These are phyloP conservation scores for Colletotrichum abscissum DNA, from an alignment of 2,329 filamentous ascomycete species.

Conservation along the genomic window DNA sequence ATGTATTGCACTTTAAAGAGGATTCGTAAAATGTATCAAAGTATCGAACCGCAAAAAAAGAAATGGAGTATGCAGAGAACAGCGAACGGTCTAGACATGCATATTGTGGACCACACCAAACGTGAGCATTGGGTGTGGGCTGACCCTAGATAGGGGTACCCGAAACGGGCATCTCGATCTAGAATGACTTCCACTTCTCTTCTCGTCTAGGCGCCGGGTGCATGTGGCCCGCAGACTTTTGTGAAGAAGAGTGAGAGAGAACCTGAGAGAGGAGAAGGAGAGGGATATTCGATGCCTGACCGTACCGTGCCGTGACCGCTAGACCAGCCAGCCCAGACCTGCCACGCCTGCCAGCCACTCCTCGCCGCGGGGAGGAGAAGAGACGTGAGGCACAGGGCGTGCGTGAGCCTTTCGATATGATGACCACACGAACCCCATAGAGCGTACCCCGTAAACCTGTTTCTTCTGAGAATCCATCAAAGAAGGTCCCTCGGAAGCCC, in stretches of 20 bases:
- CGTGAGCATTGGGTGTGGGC: conserved; percentile 1
- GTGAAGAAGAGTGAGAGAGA: no score
- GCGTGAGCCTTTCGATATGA: background rate
- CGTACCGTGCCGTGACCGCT: no score
- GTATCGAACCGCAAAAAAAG: background rate
- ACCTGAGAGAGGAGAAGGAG: background rate
- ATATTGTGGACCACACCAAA: conserved; percentile 13
- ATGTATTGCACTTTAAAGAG: background rate
- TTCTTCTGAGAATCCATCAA: background rate
- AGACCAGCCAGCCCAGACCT: no score
- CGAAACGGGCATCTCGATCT: conserved; percentile 34
- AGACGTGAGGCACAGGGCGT: background rate
- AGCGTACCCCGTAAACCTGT: conserved; percentile 5
- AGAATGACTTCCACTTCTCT: background rate
- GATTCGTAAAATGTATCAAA: no score
- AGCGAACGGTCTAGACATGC: conserved; percentile 27
- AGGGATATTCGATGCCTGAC: no score
- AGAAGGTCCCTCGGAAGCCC: background rate
- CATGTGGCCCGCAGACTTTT: no score
- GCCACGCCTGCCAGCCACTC: no score
- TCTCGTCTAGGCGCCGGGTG: background rate
- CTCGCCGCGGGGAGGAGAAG: background rate
- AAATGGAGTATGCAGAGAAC: background rate
- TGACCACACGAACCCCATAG: conserved; percentile 6
- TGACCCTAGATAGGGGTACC: conserved; percentile 24